Base-by-base conservation (phyloP, 2,329 filamentous ascomycete genomes). In the Trichoderma arundinaceum region DNA sequence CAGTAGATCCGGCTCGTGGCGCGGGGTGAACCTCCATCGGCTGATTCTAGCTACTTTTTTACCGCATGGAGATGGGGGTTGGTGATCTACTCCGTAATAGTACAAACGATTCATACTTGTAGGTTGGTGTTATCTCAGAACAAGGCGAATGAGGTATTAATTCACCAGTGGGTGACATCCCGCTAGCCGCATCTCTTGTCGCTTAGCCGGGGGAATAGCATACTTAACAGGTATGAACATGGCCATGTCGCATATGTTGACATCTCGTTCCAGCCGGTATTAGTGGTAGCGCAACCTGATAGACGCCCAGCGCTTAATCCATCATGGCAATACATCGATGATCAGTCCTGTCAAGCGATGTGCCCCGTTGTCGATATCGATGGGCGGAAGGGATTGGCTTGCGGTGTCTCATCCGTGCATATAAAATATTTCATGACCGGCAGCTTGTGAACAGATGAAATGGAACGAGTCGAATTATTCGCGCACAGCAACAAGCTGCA, bases 81-180 rank as follows among this genome's bases (percentile, higher is more conserved):
- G 38, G 28, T 53, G 59, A 44, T 62, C 59, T 62, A 17, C 59
- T 62, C 48, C 48, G 35, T 44, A 51, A 15, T 28, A 51, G 46
- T 22, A 52, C 15, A 41, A 33, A 52, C 32, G 28, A 35, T 35
- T 52, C 7, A 15, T 35, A n/a, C n/a, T n/a, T n/a, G n/a, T n/a
- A 15, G 33, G 51, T 19, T 7, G 33, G 32, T 19, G 33, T 53
- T 13, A 35, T 53, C 33, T 13, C 51, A 53, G 19, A 32, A 13
- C 28, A 41, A 52, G 48, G 35, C 38, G 48, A 44, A 19, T 44
- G 48, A 62, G 48, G 48, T 44, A 43, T 62, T 53, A 53, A 41
- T 39, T 62, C 38, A 44, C 17, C 59, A 17, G 38, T 62, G 59
- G 59, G 59, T 62, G 59, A 62, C 48, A 62, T 62, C 59, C 59